A percentile compares a stretch with the other conserved stretches of the same genome.
These are phyloP conservation scores for Asterophora parasitica DNA, from an alignment of 768 basidiomycete species.

Conservation along the genomic window DNA sequence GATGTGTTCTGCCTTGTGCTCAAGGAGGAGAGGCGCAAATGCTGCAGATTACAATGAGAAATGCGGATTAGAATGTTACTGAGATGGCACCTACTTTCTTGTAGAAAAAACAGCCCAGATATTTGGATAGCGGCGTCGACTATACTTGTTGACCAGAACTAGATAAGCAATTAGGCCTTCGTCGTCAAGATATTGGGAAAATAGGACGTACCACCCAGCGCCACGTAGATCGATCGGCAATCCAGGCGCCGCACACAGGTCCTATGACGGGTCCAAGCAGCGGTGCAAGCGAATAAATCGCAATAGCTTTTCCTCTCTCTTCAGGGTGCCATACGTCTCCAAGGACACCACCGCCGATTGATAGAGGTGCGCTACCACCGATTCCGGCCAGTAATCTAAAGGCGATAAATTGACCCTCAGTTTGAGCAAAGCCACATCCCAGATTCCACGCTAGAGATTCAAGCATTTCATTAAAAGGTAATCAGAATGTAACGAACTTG, in stretches of 20 bases:
- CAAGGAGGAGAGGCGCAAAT: constrained; percentile 39
- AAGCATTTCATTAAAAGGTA: too few species aligned
- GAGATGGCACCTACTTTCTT: constrained; percentile 47
- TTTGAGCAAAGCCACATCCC: constrained; percentile 61
- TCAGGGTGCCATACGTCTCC: constrained; percentile 60
- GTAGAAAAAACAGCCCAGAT: constrained; percentile 50
- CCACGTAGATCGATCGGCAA: constrained; percentile 62
- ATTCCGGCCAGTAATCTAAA: constrained; percentile 69
- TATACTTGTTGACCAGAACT: constrained; percentile 69
- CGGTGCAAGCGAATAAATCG: constrained; percentile 62
- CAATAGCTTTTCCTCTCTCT: constrained; percentile 59
- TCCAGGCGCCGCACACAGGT: constrained; percentile 60
- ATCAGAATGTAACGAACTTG: too few species aligned
- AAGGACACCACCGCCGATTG: constrained; percentile 62
- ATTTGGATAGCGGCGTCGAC: constrained; percentile 50
- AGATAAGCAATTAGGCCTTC: neutral
- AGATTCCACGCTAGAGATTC: constrained; percentile 56
- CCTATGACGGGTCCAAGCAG: constrained; percentile 62
- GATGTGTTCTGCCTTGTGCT: constrained; percentile 47
- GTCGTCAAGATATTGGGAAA: neutral
- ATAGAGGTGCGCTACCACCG: constrained; percentile 67
- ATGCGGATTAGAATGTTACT: neutral
- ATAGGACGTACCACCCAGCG: constrained; percentile 55
- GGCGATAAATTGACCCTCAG: constrained; percentile 50
- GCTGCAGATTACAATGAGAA: constrained; percentile 23